A percentile compares a stretch with the other conserved stretches of the same genome.
phyloP scores from a whole-genome alignment of 306 rosid species.

The Quercus robur region DNA sequence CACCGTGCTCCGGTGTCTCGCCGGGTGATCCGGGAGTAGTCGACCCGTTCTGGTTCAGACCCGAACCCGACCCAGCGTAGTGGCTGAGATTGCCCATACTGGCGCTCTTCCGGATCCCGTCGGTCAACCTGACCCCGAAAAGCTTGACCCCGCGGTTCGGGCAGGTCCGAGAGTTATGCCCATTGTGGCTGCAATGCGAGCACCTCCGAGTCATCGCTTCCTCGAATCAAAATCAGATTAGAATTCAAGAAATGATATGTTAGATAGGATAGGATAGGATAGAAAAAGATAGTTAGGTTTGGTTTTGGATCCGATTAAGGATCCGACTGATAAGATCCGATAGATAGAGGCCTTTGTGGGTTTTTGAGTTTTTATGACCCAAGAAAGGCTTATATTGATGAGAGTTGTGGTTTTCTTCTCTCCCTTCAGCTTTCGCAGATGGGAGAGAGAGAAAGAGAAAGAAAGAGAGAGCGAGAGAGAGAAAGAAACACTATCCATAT shows the following conservation, averaged over 20 bases:
- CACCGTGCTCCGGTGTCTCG: constrained; percentile 70
- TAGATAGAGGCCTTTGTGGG: background rate
- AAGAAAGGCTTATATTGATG: too few relatives aligned
- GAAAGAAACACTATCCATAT: constrained; percentile 57
- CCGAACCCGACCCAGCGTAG: constrained; percentile 57
- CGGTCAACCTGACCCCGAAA: constrained; percentile 89
- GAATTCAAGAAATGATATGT: too few relatives aligned
- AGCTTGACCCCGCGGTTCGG: constrained; percentile 96
- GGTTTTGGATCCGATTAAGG: constrained; percentile 45
- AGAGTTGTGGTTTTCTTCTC: background rate
- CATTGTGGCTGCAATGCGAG: constrained; percentile 98
- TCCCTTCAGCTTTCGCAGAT: constrained; percentile 41
- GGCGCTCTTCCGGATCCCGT: constrained; percentile 94
- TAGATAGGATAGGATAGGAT: background rate
- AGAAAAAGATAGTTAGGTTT: background rate
- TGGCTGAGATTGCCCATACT: constrained; percentile 97
- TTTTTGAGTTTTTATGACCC: too few relatives aligned
- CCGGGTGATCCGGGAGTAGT: constrained; percentile 82
- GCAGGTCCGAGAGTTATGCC: constrained; percentile 94
- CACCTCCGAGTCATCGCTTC: constrained; percentile 83
- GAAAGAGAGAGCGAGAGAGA: background rate
- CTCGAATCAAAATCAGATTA: background rate
- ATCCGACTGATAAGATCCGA: constrained; percentile 17
- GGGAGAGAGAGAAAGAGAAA: constrained; percentile 39
- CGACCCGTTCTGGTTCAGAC: constrained; percentile 28